These are phyloP conservation scores for Chimonanthus praecox DNA, from an alignment of 164 flowering plant genomes.

Conservation along the genomic window DNA sequence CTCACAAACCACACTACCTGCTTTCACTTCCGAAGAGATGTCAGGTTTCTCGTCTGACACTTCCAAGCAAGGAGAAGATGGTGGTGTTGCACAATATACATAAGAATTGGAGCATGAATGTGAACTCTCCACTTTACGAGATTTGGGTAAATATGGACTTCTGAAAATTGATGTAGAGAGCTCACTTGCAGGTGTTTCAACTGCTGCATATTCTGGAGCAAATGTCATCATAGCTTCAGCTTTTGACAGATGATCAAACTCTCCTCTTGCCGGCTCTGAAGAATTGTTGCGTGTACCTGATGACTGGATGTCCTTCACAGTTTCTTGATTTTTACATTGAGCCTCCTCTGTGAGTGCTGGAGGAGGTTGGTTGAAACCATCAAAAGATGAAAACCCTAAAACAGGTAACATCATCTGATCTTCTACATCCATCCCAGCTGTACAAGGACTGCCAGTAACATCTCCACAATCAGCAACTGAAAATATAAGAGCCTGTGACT, in stretches of 20 bases:
- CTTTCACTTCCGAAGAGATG: slow-evolving; percentile 28
- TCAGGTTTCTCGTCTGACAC: slow-evolving; percentile 47
- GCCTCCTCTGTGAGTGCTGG: slow-evolving; percentile 45
- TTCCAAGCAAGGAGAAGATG: slow-evolving; percentile 51
- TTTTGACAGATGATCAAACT: slow-evolving; percentile 75
- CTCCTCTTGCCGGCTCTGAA: slow-evolving; percentile 39
- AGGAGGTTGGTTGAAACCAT: slow-evolving; percentile 52
- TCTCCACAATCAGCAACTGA: slow-evolving; percentile 69
- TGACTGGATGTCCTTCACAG: slow-evolving; percentile 26
- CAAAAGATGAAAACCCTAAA: slow-evolving; percentile 51
- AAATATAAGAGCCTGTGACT: slow-evolving; percentile 66
- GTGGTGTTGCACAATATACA: slow-evolving; percentile 74
- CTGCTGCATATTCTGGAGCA: slow-evolving; percentile 93
- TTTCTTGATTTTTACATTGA: slow-evolving; percentile 46
- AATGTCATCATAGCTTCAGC: slow-evolving; percentile 88
- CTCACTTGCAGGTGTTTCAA: slow-evolving; percentile 64
- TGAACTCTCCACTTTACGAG: slow-evolving; percentile 54
- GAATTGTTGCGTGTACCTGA: slow-evolving; percentile 36
- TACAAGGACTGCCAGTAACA: slow-evolving; percentile 62
- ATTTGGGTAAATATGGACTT: slow-evolving; percentile 72
- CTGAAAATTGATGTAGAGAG: slow-evolving; percentile 52
- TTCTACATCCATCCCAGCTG: slow-evolving; percentile 60
- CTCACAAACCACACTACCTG: slow-evolving; percentile 29
- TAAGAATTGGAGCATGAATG: slow-evolving; percentile 54
- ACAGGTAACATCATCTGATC: slow-evolving; percentile 73